These are phyloP conservation scores for Ustilago vetiveriae DNA, from an alignment of 1,284 basidiomycete species.

Conservation along the genomic window DNA sequence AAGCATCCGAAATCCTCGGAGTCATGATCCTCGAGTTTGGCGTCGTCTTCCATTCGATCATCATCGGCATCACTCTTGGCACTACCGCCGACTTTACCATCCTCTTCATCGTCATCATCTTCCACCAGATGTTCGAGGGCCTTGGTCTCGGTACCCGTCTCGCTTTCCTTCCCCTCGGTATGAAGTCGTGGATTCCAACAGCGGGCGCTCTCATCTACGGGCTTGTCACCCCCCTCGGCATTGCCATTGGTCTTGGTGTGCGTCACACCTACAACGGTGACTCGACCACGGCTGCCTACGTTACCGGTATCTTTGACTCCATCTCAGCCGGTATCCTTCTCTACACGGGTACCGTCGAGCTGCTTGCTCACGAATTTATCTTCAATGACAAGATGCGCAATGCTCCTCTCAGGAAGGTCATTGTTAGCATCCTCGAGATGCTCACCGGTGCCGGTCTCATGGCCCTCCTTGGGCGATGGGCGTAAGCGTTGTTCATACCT, in stretches of 20 bases:
- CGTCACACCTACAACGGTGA: slow-evolving; percentile 63
- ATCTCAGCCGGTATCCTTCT: slow-evolving; percentile 65
- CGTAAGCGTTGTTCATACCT: slow-evolving; percentile 22
- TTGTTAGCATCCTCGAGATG: slow-evolving; percentile 64
- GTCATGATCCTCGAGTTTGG: slow-evolving; percentile 89
- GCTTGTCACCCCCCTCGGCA: slow-evolving; percentile 64
- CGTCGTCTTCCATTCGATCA: slow-evolving; percentile 82
- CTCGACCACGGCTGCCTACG: slow-evolving; percentile 60
- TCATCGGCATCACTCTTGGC: slow-evolving; percentile 93
- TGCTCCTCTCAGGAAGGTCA: slow-evolving; percentile 61
- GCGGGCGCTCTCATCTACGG: slow-evolving; percentile 54
- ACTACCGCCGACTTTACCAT: slow-evolving; percentile 81
- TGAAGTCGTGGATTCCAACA: slow-evolving; percentile 45
- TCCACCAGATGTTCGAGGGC: slow-evolving; percentile 68
- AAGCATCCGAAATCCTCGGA: slow-evolving; percentile 81
- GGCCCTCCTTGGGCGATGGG: slow-evolving; percentile 68
- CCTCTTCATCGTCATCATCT: slow-evolving; percentile 89
- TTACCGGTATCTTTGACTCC: slow-evolving; percentile 63
- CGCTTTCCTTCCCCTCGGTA: slow-evolving; percentile 42
- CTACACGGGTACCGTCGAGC: slow-evolving; percentile 65
- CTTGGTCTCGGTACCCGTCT: slow-evolving; percentile 65
- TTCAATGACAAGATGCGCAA: slow-evolving; percentile 67
- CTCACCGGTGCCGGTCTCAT: slow-evolving; percentile 69
- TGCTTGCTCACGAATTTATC: slow-evolving; percentile 67
- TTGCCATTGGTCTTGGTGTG: slow-evolving; percentile 65